These are phyloP conservation scores for Pestalotiopsis fici DNA, from an alignment of 2,329 filamentous ascomycete genomes.

Conservation along the genomic window DNA sequence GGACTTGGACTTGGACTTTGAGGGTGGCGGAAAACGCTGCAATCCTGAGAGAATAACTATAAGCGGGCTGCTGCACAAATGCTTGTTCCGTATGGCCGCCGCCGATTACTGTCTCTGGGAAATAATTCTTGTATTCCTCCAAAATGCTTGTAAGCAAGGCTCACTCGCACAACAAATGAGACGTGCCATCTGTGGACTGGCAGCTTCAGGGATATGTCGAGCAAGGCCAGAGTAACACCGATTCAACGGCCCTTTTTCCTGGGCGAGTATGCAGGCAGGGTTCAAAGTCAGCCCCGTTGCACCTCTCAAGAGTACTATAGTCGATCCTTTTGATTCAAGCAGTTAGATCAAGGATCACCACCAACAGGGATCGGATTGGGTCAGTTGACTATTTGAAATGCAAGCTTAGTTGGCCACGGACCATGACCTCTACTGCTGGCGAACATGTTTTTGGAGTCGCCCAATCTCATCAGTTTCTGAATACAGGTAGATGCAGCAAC, in stretches of 20 bases:
- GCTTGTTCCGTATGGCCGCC: not conserved
- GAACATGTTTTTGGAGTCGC: not conserved
- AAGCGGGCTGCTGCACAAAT: not conserved
- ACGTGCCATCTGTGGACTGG: not conserved
- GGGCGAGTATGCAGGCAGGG: not conserved
- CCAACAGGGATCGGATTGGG: not conserved
- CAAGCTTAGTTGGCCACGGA: not conserved
- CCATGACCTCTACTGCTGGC: not conserved
- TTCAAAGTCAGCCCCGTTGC: not conserved
- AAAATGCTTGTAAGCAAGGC: not conserved
- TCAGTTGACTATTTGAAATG: not conserved
- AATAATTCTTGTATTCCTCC: not conserved
- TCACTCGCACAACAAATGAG: not conserved
- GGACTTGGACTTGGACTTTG: too few species aligned
- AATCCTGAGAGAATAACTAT: not conserved
- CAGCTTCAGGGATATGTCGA: not conserved
- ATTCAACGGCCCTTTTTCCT: not conserved
- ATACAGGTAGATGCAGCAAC: not conserved
- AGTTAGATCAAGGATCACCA: not conserved
- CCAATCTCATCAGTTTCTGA: not conserved
- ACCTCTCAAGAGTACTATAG: not conserved
- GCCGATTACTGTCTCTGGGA: not conserved
- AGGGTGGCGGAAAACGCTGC: too few species aligned
- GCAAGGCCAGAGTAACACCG: not conserved
- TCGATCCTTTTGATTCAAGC: not conserved